These are phyloP conservation scores for Chaetoceros muelleri DNA, from an alignment of 108 stramenopile genomes.

Conservation along the genomic window DNA sequence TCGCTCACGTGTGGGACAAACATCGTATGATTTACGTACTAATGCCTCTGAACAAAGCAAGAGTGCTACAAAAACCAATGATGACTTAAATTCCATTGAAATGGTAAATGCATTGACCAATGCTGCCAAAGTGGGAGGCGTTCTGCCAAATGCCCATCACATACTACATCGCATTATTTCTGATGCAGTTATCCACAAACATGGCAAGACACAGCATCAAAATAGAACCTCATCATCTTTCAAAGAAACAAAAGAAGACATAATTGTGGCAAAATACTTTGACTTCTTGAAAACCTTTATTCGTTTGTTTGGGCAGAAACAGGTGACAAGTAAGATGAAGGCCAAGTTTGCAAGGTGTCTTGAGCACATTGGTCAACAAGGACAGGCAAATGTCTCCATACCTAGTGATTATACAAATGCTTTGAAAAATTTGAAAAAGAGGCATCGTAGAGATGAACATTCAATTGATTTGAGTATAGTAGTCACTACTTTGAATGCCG, in stretches of 20 bases:
- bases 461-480: slow-evolving; percentile 3
- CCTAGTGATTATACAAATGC: background rate
- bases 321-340: slow-evolving; percentile 1
- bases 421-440: background rate
- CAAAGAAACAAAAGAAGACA: too few relatives aligned
- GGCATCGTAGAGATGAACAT: background rate
- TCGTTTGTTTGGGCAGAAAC: background rate
- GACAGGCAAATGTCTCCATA: background rate
- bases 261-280: too few relatives aligned
- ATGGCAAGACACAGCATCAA: background rate
- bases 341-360: background rate
- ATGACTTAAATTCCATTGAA: background rate
- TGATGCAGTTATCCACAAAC: background rate
- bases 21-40: too few relatives aligned
- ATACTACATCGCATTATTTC: background rate
- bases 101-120: background rate
- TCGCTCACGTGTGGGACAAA: slow-evolving; percentile 2
- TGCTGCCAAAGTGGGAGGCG: slow-evolving; percentile 1
- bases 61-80: too few relatives aligned
- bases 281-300: background rate
- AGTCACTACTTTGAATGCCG: background rate
- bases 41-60: too few relatives aligned
- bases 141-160: background rate
- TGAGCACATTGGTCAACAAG: slow-evolving; percentile 1
- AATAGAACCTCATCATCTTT: background rate